Evolutionary conservation across 768 basidiomycete genomes (phyloP).

Genomic region (Sistotremastrum suecicum): DNA sequence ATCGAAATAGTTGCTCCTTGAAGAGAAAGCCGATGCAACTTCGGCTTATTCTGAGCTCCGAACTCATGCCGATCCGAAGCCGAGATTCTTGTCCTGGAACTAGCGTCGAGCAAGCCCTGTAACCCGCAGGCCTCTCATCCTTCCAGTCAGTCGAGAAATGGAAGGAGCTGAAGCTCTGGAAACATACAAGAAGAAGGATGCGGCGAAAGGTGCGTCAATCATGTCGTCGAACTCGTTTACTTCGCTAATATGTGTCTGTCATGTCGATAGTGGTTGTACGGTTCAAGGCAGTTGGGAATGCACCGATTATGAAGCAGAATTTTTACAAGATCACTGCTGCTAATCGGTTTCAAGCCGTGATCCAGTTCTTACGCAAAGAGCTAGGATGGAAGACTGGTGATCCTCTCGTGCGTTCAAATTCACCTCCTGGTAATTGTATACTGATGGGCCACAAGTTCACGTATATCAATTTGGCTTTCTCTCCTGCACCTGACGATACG

Average conservation of each 20-base stretch:
- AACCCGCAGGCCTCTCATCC: too few relatives aligned
- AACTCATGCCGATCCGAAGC: too few relatives aligned
- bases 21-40: too few relatives aligned
- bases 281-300: slow-evolving; percentile 96
- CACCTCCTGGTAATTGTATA: not conserved
- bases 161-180: slow-evolving; percentile 42
- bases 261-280: slow-evolving; percentile 70
- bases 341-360: slow-evolving; percentile 90
- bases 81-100: too few relatives aligned
- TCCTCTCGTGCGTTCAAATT: slow-evolving; percentile 46
- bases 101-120: too few relatives aligned
- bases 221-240: not conserved
- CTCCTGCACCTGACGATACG: slow-evolving; percentile 72
- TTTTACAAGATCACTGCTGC: slow-evolving; percentile 95
- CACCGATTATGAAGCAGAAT: slow-evolving; percentile 98
- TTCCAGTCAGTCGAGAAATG: too few relatives aligned
- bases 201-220: slow-evolving; percentile 45
- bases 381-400: slow-evolving; percentile 78
- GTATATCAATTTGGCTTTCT: slow-evolving; percentile 63
- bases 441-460: slow-evolving; percentile 16
- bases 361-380: slow-evolving; percentile 83
- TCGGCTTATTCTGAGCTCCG: too few relatives aligned
- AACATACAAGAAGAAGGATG: slow-evolving; percentile 77
- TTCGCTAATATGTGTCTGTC: not conserved
- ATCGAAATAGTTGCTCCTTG: too few relatives aligned